Conservation (phyloP, 768 basidiomycete genomes). For the Wakefieldia striispora region DNA sequence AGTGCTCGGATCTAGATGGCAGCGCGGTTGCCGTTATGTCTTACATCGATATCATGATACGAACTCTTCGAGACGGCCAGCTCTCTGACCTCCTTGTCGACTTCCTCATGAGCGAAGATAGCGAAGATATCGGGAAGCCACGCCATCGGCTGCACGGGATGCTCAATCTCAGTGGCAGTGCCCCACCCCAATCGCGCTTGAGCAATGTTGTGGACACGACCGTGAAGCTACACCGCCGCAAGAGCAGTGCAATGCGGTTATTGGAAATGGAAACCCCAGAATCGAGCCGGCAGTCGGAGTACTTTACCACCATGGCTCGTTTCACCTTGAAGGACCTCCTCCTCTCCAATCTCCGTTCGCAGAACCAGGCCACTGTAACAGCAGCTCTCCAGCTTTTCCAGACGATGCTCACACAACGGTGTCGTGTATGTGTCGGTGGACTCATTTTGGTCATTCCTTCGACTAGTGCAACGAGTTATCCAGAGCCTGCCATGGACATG, state of each 20-base stretch:
- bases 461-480: slow-evolving; percentile 71
- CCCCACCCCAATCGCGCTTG: slow-evolving; percentile 35
- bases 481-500: slow-evolving; percentile 48
- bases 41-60: slow-evolving; percentile 87
- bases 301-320: slow-evolving; percentile 83
- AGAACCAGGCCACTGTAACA: slow-evolving; percentile 59
- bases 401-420: slow-evolving; percentile 69
- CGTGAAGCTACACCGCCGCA: slow-evolving; percentile 55
- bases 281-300: slow-evolving; percentile 67
- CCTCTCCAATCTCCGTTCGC: slow-evolving; percentile 72
- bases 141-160: slow-evolving; percentile 41
- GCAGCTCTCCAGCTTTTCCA: slow-evolving; percentile 81
- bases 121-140: slow-evolving; percentile 57
- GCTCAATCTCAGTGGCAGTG: slow-evolving; percentile 39
- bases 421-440: slow-evolving; percentile 59
- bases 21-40: slow-evolving; percentile 95
- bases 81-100: slow-evolving; percentile 70
- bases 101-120: slow-evolving; percentile 85
- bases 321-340: slow-evolving; percentile 92
- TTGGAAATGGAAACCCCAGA: slow-evolving; percentile 81
- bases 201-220: slow-evolving; percentile 35
- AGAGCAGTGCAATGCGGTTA: slow-evolving; percentile 90
- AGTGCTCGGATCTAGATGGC: slow-evolving; percentile 91
- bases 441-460: slow-evolving; percentile 72
- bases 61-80: slow-evolving; percentile 65